Evolutionary conservation across 2,329 filamentous ascomycete species (phyloP).

Genomic region (Trichoderma harzianum): DNA sequence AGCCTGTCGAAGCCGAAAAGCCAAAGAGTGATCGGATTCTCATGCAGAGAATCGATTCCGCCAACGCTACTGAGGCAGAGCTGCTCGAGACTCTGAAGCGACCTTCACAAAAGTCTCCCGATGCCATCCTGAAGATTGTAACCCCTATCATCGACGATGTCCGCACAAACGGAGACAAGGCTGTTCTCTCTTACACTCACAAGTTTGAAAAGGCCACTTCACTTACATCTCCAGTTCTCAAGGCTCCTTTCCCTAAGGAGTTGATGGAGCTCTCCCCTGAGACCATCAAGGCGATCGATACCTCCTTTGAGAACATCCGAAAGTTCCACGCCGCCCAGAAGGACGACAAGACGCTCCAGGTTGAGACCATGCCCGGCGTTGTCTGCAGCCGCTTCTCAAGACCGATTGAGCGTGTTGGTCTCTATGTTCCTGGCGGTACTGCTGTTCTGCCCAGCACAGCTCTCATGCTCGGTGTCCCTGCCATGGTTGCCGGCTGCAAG

Average conservation of each 20-base stretch:
- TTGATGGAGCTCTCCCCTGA: constrained; percentile 83
- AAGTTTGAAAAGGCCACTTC: constrained; percentile 97
- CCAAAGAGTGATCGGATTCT: constrained; percentile 57
- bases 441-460: constrained; percentile 96
- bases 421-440: constrained; percentile 94
- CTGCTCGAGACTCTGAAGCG: constrained; percentile 76
- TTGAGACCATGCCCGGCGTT: constrained; percentile 98
- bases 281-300: constrained; percentile 87
- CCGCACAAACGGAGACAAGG: constrained; percentile 77
- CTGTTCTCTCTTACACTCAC: constrained; percentile 88
- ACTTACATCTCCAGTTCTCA: constrained; percentile 81
- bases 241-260: constrained; percentile 78
- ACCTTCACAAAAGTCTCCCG: constrained; percentile 92
- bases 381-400: constrained; percentile 89
- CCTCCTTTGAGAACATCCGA: constrained; percentile 89
- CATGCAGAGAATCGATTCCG: constrained; percentile 76
- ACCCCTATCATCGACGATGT: constrained; percentile 89
- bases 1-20: constrained; percentile 34
- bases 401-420: constrained; percentile 90
- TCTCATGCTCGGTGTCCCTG: constrained; percentile 95
- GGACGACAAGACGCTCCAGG: constrained; percentile 73
- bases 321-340: constrained; percentile 92
- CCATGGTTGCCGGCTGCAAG: constrained; percentile 94
- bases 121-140: constrained; percentile 87
- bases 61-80: constrained; percentile 59